phyloP scores from a whole-genome alignment of 2,329 filamentous ascomycete species.

The Aspergillus puulaauensis region DNA sequence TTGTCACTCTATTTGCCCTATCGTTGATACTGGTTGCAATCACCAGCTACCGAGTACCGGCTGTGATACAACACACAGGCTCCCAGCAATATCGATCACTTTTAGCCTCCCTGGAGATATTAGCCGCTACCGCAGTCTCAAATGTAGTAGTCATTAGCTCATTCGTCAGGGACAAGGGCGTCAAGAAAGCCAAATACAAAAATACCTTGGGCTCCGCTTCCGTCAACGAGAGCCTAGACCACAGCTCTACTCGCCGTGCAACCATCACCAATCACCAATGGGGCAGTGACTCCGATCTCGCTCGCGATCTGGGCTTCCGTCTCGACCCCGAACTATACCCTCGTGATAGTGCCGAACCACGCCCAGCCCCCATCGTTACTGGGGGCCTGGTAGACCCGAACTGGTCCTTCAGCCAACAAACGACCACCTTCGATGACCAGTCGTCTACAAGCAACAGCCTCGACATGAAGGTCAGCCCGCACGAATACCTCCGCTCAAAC shows the following conservation, averaged over 20 bases:
- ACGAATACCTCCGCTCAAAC: slow-evolving; percentile 34
- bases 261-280: slow-evolving; percentile 70
- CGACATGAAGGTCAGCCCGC: slow-evolving; percentile 33
- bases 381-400: slow-evolving; percentile 28
- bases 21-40: slow-evolving; percentile 78
- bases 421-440: slow-evolving; percentile 24
- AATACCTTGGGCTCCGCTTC: slow-evolving; percentile 42
- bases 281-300: slow-evolving; percentile 90
- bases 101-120: slow-evolving; percentile 83
- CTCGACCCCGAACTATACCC: slow-evolving; percentile 54
- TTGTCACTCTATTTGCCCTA: slow-evolving; percentile 78
- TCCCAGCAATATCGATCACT: slow-evolving; percentile 85
- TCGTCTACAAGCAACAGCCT: slow-evolving; percentile 31
- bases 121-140: slow-evolving; percentile 82
- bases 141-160: slow-evolving; percentile 90
- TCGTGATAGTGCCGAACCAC: slow-evolving; percentile 28
- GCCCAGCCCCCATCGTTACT: slow-evolving; percentile 40
- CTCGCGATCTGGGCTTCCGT: slow-evolving; percentile 73
- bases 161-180: slow-evolving; percentile 83
- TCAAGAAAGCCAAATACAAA: slow-evolving; percentile 85
- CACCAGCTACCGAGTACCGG: slow-evolving; percentile 77
- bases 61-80: slow-evolving; percentile 69
- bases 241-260: slow-evolving; percentile 37
- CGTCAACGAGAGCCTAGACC: slow-evolving; percentile 48
- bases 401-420: slow-evolving; percentile 33